Evolutionary conservation across 2,329 filamentous ascomycete species (phyloP).

Genomic region (Thelonectria discophora): DNA sequence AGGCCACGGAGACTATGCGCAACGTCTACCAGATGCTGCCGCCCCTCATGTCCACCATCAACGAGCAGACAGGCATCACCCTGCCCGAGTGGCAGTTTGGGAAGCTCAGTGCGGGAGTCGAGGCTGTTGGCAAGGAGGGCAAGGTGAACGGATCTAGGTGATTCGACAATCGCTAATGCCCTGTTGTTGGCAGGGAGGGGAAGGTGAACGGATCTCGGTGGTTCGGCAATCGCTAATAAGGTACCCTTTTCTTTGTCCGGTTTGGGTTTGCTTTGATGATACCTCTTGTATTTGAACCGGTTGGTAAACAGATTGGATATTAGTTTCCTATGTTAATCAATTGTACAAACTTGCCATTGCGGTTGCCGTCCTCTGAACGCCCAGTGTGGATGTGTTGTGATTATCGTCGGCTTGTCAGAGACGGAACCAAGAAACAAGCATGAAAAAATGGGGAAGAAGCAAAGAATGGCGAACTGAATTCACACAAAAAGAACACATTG

Average conservation of each 20-base stretch:
- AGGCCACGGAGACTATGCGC: conserved; percentile 70
- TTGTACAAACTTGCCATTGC: too few species aligned
- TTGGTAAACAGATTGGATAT: neutral
- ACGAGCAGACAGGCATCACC: conserved; percentile 86
- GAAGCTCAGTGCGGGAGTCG: conserved; percentile 48
- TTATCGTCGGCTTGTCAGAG: too few species aligned
- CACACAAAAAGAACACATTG: neutral
- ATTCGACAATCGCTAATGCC: neutral
- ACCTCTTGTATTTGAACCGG: neutral
- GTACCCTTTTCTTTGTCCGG: neutral
- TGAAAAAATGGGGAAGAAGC: neutral
- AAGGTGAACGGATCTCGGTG: conserved; percentile 38
- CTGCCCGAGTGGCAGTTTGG: conserved; percentile 81
- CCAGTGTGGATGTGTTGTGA: too few species aligned
- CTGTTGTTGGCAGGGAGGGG: conserved; percentile 43
- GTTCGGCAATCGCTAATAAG: neutral
- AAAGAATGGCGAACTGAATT: neutral
- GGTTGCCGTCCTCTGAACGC: too few species aligned
- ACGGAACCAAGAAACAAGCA: neutral
- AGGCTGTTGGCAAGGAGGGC: conserved; percentile 44
- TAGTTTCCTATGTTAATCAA: neutral
- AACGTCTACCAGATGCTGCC: conserved; percentile 88
- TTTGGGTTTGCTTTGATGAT: neutral
- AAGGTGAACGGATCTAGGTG: conserved; percentile 38
- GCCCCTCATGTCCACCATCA: conserved; percentile 83